Evolutionary conservation across 805 yeast genomes (phyloP).

Genomic region (Sugiyamaella smithiae): DNA sequence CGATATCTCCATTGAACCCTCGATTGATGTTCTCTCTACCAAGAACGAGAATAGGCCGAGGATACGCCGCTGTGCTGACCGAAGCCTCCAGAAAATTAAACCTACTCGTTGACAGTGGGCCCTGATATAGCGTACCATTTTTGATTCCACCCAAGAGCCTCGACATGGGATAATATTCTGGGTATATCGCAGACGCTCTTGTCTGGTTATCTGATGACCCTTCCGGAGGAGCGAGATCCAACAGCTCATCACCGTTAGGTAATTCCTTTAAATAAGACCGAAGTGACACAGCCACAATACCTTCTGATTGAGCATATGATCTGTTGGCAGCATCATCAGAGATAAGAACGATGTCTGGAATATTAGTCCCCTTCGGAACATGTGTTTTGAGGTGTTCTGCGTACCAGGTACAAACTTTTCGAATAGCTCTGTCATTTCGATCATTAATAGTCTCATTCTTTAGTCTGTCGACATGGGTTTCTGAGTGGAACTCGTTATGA

Average conservation of each 20-base stretch:
- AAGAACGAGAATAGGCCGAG: conserved; percentile 74
- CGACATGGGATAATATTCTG: conserved; percentile 75
- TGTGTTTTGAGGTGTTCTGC: conserved; percentile 52
- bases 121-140: conserved; percentile 84
- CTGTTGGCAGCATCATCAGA: conserved; percentile 77
- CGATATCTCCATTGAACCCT: conserved; percentile 88
- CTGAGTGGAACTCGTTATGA: conserved; percentile 84
- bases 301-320: conserved; percentile 52
- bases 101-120: conserved; percentile 72
- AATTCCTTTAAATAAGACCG: conserved; percentile 67
- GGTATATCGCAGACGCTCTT: conserved; percentile 39
- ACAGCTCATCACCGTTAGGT: conserved; percentile 69
- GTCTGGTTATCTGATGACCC: conserved; percentile 35
- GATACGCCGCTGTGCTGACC: conserved; percentile 65
- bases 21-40: conserved; percentile 87
- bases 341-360: conserved; percentile 39
- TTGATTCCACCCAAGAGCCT: conserved; percentile 88
- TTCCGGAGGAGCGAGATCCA: conserved; percentile 68
- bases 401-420: conserved; percentile 73
- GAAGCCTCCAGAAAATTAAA: conserved; percentile 89
- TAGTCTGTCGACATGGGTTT: conserved; percentile 62
- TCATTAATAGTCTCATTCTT: conserved; percentile 77
- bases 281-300: conserved; percentile 54
- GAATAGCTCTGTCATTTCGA: conserved; percentile 86
- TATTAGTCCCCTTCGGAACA: conserved; percentile 21